These are phyloP conservation scores for Closterium sp. DNA, from an alignment of 139 green algal genomes.

Conservation along the genomic window DNA sequence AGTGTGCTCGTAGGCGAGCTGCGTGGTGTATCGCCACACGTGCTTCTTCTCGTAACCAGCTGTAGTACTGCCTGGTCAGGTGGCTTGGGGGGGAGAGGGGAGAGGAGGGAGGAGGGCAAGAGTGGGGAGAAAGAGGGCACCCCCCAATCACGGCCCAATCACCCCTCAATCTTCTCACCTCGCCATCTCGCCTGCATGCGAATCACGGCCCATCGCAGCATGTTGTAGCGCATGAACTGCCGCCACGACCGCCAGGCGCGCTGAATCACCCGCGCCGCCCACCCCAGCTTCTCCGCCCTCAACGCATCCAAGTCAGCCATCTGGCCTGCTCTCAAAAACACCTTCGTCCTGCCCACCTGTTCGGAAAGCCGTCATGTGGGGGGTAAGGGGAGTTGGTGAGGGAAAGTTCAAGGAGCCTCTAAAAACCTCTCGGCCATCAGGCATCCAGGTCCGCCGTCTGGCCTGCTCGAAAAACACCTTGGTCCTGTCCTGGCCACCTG, in stretches of 20 bases:
- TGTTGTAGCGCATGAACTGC: constrained; percentile 5
- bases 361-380: constrained; percentile 46
- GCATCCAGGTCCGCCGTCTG: too few species aligned
- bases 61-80: neutral
- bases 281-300: constrained; percentile 73
- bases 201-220: constrained; percentile 28
- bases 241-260: constrained; percentile 24
- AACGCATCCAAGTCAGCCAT: constrained; percentile 70
- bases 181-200: constrained; percentile 18
- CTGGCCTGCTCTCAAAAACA: constrained; percentile 77
- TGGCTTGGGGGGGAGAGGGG: neutral
- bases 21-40: neutral
- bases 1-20: neutral
- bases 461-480: too few species aligned
- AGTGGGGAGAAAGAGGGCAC: too few species aligned
- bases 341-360: constrained; percentile 77
- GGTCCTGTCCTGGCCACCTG: too few species aligned
- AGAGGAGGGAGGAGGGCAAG: neutral
- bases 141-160: too few species aligned
- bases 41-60: neutral
- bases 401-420: too few species aligned
- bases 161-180: constrained; percentile 4
- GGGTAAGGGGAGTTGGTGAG: too few species aligned
- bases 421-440: too few species aligned
- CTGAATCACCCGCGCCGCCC: constrained; percentile 66